Base-by-base conservation (phyloP, 805 yeast genomes). In the Myxozyma kluyveri region DNA sequence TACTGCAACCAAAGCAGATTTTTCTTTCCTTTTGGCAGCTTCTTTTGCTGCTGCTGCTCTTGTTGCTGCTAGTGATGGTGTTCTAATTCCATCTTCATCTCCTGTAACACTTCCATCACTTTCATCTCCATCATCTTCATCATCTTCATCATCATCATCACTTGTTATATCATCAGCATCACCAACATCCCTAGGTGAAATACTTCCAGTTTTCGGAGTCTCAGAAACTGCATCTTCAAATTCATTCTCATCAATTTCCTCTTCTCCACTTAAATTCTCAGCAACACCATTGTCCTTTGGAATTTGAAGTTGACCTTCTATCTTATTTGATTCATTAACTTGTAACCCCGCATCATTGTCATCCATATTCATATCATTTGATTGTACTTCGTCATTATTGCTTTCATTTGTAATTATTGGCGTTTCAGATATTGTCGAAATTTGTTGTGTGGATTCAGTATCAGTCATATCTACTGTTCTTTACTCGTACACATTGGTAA, bases 1-100 rank as follows among this genome's bases (percentile, higher is more conserved):
- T 4, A 54, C 47, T 19, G 56, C 59, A n/a, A 54, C 59, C 17
- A 56, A 56, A 4, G 45, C 42, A 7, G 54, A 44, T 9, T 38
- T 21, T 10, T 45, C 50, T 10, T 42, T 53, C 4, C 31, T 23
- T 31, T 42, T 53, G 3, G 45, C 32, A 2, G 50, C 54, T 14
- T 42, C 48, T 19, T 26, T 41, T 1, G 55, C 57, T 17, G 38
- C 49, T 2, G 55, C 55, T n/a, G 39, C 48, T 29, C 54, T 33
- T 7, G 49, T 49, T 4, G 39, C 49, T 24, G 52, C 47, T 12
- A 29, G 26, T 2, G 52, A 44, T 33, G 21, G 42, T 19, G 45
- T n/a, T 12, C 46, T 26, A 14, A 14, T 43, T 21, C 45, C 17
- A 14, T 42, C 47, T 10, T 23, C 22, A 6, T 39, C 42, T 18